Evolutionary conservation across 148 eudicot genomes (phyloP).

Genomic region (Vaccinium darrowii): DNA sequence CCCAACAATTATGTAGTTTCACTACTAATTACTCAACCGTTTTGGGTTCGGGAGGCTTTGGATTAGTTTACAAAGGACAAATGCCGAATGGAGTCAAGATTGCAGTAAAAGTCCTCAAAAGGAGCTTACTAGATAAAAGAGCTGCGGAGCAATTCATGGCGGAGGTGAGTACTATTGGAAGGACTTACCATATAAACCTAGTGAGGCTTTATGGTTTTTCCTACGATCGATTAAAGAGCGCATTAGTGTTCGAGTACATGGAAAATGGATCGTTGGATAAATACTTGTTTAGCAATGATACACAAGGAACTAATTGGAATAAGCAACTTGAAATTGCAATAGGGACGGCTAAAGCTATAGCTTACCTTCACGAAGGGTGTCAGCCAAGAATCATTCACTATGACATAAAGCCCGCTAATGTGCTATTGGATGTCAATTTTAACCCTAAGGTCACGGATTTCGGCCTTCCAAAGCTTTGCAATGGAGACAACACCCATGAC

Average conservation of each 20-base stretch:
- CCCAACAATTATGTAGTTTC: constrained; percentile 7
- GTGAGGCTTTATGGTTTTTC: constrained; percentile 12
- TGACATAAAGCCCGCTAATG: constrained; percentile 15
- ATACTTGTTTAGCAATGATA: background rate
- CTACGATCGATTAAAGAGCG: background rate
- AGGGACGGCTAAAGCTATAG: background rate
- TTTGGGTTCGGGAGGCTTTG: constrained; percentile 21
- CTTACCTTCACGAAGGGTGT: background rate
- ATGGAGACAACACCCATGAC: background rate
- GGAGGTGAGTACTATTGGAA: constrained; percentile 15
- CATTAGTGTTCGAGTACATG: constrained; percentile 14
- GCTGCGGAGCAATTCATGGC: constrained; percentile 30
- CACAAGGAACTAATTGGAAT: constrained; percentile 3
- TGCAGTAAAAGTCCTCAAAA: constrained; percentile 24
- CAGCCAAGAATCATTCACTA: constrained; percentile 10
- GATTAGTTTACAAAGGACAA: constrained; percentile 27
- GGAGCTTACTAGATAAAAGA: constrained; percentile 2
- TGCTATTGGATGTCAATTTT: background rate
- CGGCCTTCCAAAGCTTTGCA: constrained; percentile 11
- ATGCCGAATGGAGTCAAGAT: constrained; percentile 26
- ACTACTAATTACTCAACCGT: constrained; percentile 8
- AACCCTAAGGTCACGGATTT: background rate
- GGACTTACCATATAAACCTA: constrained; percentile 13
- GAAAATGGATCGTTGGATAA: constrained; percentile 13
- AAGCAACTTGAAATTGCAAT: constrained; percentile 1